Evolutionary conservation across 257 asterid genomes (phyloP).

Genomic region (Nicotiana tomentosiformis): DNA sequence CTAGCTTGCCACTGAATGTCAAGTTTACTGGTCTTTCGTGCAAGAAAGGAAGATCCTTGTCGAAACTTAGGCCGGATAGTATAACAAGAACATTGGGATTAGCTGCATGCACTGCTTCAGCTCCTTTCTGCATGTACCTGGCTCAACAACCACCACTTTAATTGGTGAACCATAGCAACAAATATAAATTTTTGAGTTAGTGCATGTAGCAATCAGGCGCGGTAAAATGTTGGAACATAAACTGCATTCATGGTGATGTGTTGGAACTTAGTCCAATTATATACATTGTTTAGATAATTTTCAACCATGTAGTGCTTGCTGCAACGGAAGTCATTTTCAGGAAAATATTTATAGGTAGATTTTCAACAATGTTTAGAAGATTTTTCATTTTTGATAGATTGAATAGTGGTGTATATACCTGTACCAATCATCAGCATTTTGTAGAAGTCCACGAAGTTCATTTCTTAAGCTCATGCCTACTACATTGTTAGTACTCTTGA

Average conservation of each 20-base stretch:
- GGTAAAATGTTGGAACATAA: too few species aligned
- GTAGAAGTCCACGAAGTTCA: constrained; percentile 79
- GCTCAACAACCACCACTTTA: neutral
- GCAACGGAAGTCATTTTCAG: too few species aligned
- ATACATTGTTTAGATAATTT: too few species aligned
- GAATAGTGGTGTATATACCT: constrained; percentile 27
- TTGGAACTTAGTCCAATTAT: too few species aligned
- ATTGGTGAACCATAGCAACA: too few species aligned
- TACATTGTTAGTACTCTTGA: constrained; percentile 45
- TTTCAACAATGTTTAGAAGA: too few species aligned
- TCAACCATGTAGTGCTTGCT: too few species aligned
- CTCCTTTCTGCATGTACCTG: constrained; percentile 84
- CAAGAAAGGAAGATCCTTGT: constrained; percentile 66
- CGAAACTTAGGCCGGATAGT: constrained; percentile 66
- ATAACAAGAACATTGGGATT: constrained; percentile 69
- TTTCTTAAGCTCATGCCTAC: constrained; percentile 91
- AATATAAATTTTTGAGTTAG: too few species aligned
- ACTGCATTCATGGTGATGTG: too few species aligned
- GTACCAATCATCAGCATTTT: constrained; percentile 80
- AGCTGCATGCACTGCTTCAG: constrained; percentile 83
- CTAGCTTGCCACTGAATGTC: constrained; percentile 55
- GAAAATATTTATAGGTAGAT: too few species aligned
- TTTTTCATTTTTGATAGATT: too few species aligned
- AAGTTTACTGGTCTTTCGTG: constrained; percentile 34
- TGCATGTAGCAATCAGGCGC: too few species aligned